These are phyloP conservation scores for Musa balbisiana DNA, from an alignment of 202 grass and related monocot species.

Conservation along the genomic window DNA sequence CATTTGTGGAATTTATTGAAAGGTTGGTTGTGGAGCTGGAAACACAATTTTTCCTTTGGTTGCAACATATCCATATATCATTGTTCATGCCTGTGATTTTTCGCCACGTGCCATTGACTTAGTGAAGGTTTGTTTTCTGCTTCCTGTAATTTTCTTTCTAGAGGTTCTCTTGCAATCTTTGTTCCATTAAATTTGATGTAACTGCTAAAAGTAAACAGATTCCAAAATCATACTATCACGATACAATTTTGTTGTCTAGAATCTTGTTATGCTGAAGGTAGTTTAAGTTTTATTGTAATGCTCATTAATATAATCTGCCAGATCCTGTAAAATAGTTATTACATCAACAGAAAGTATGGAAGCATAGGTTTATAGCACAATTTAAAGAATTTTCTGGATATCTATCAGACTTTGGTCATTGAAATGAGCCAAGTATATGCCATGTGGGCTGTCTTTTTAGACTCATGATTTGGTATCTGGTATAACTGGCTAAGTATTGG, in stretches of 20 bases:
- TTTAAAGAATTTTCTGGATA: too few species aligned
- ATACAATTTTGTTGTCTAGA: not conserved
- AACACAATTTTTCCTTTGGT: constrained; percentile 73
- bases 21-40: constrained; percentile 88
- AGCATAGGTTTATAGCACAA: too few species aligned
- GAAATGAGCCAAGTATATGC: too few species aligned
- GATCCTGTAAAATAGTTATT: too few species aligned
- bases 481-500: too few species aligned
- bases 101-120: constrained; percentile 68
- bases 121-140: constrained; percentile 62
- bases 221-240: not conserved
- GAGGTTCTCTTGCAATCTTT: not conserved
- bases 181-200: not conserved
- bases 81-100: constrained; percentile 88
- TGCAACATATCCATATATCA: constrained; percentile 66
- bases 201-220: not conserved
- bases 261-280: not conserved
- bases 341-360: too few species aligned
- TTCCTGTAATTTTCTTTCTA: constrained; percentile 15
- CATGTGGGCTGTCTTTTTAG: too few species aligned
- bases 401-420: too few species aligned
- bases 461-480: too few species aligned
- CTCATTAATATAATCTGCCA: not conserved
- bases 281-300: not conserved
- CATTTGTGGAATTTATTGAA: constrained; percentile 25